phyloP scores from a whole-genome alignment of 2,329 filamentous ascomycete genomes.

The Clonostachys chloroleuca region DNA sequence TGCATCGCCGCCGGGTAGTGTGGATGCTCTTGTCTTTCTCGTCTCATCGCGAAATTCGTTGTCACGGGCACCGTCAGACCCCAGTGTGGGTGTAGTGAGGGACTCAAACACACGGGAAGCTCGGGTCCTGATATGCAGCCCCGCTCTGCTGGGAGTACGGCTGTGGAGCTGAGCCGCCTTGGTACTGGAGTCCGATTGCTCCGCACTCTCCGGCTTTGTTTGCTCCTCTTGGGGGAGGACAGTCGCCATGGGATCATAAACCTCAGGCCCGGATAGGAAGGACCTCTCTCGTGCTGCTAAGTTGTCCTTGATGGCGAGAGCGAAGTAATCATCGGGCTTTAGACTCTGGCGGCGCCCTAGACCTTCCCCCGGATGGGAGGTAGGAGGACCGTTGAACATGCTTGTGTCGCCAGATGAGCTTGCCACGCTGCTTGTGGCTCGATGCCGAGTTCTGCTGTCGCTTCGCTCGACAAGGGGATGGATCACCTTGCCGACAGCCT shows the following conservation, averaged over 20 bases:
- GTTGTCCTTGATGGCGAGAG: conserved; percentile 3
- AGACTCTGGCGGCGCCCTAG: conserved; percentile 42
- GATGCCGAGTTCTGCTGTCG: conserved; percentile 47
- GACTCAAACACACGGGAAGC: conserved; percentile 4
- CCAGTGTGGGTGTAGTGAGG: conserved; percentile 22
- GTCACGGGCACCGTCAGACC: conserved; percentile 18
- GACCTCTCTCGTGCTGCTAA: neutral
- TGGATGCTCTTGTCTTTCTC: conserved; percentile 33
- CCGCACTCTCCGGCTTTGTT: conserved; percentile 11
- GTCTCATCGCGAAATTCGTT: conserved; percentile 22
- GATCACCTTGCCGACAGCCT: conserved; percentile 60
- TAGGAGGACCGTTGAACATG: conserved; percentile 34
- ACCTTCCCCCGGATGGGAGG: conserved; percentile 43
- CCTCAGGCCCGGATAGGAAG: conserved; percentile 12
- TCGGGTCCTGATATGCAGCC: conserved; percentile 38
- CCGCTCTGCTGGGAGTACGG: conserved; percentile 34
- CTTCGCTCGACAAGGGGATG: conserved; percentile 54
- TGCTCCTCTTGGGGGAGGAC: conserved; percentile 20
- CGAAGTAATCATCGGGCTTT: conserved; percentile 50
- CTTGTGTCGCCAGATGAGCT: conserved; percentile 56
- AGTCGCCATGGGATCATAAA: conserved; percentile 34
- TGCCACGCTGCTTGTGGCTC: conserved; percentile 58
- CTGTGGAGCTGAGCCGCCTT: conserved; percentile 25
- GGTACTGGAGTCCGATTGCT: neutral
- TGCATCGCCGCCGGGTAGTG: conserved; percentile 33